Evolutionary conservation across 1,139 yeast genomes (phyloP).

Genomic region (Candida pseudoviswanathii): DNA sequence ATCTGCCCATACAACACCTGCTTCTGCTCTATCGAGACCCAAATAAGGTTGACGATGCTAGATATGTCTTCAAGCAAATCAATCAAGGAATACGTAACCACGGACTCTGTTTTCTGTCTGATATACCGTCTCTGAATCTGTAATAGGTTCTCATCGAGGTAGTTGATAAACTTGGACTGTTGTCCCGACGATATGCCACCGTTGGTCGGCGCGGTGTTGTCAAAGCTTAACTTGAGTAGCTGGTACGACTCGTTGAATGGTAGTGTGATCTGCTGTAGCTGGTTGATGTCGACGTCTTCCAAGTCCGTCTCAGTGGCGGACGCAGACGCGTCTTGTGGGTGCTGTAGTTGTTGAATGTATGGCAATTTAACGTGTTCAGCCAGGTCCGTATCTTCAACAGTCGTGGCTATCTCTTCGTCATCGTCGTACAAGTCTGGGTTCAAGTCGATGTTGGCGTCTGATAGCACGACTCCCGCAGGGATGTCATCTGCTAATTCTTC

Average conservation of each 20-base stretch:
- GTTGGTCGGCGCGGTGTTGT: conserved; percentile 5
- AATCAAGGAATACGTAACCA: conserved; percentile 32
- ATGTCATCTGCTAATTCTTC: conserved; percentile 33
- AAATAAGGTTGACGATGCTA: conserved; percentile 51
- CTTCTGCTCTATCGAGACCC: conserved; percentile 50
- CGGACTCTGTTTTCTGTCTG: conserved; percentile 52
- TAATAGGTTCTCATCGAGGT: conserved; percentile 60
- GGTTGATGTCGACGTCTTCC: conserved; percentile 19
- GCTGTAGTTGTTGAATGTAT: conserved; percentile 5
- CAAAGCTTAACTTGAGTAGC: conserved; percentile 10
- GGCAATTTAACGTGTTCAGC: neutral
- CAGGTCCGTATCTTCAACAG: neutral
- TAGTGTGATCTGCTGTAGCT: conserved; percentile 23
- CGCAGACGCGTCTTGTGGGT: conserved; percentile 2
- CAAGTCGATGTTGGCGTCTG: conserved; percentile 20
- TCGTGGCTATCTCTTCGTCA: too few species aligned
- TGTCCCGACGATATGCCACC: conserved; percentile 32
- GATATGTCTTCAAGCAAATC: conserved; percentile 49
- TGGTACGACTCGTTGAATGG: conserved; percentile 33
- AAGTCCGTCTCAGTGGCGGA: conserved; percentile 12
- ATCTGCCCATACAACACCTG: conserved; percentile 53
- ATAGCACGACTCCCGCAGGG: conserved; percentile 32
- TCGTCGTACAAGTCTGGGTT: neutral
- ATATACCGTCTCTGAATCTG: conserved; percentile 65
- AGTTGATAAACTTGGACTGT: conserved; percentile 61